These are phyloP conservation scores for Leucaena leucocephala DNA, from an alignment of 306 rosid species.

Conservation along the genomic window DNA sequence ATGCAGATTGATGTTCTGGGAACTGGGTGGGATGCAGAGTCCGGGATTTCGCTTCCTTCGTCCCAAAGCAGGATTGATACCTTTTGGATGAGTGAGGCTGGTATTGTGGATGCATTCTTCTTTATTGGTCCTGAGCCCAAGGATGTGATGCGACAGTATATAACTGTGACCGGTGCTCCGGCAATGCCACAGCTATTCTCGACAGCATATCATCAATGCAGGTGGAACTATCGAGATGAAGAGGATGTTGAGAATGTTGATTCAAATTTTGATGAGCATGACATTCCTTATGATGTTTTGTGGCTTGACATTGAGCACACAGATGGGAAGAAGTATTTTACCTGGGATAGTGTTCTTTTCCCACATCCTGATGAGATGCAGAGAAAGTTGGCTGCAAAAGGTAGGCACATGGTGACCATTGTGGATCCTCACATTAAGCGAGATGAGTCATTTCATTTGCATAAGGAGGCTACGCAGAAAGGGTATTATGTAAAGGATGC, in stretches of 20 bases:
- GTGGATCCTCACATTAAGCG: slow-evolving; percentile 97
- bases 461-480: slow-evolving; percentile 81
- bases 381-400: slow-evolving; percentile 72
- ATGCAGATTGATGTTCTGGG: slow-evolving; percentile 97
- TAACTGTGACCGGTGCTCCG: slow-evolving; percentile 72
- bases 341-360: slow-evolving; percentile 79
- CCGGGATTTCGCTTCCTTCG: slow-evolving; percentile 68
- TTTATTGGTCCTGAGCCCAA: slow-evolving; percentile 85
- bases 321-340: slow-evolving; percentile 84
- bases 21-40: slow-evolving; percentile 82
- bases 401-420: slow-evolving; percentile 88
- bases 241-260: slow-evolving; percentile 91
- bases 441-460: slow-evolving; percentile 64
- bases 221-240: slow-evolving; percentile 97
- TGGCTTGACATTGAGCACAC: slow-evolving; percentile 99
- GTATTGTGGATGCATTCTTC: slow-evolving; percentile 81
- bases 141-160: slow-evolving; percentile 82
- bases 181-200: slow-evolving; percentile 90
- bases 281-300: slow-evolving; percentile 95
- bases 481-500: slow-evolving; percentile 95
- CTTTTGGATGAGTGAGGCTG: slow-evolving; percentile 95
- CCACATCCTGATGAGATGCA: slow-evolving; percentile 98
- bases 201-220: slow-evolving; percentile 82
- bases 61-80: slow-evolving; percentile 72
- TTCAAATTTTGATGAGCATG: slow-evolving; percentile 79